A percentile compares a stretch with the other conserved stretches of the same genome.
These are phyloP conservation scores for Lactarius sp. DNA, from an alignment of 768 basidiomycete genomes.

Conservation along the genomic window DNA sequence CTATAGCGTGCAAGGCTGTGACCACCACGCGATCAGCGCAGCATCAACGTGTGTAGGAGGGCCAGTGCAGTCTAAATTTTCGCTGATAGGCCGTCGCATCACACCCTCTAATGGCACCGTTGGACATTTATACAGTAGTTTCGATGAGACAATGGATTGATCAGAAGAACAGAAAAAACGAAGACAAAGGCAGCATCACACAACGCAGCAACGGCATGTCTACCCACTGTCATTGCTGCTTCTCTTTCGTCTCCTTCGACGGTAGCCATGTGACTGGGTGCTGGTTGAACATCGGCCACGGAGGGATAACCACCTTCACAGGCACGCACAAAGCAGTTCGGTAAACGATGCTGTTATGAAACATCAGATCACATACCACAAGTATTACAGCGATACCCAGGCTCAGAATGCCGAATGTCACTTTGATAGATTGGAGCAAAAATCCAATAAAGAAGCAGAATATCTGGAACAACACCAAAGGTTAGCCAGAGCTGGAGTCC, in stretches of 20 bases:
- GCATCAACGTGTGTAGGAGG: too few relatives aligned
- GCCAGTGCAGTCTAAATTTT: neutral
- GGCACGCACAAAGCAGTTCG: neutral
- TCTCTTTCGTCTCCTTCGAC: conserved; percentile 31
- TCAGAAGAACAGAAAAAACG: neutral
- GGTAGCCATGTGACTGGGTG: conserved; percentile 63
- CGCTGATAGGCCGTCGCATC: neutral
- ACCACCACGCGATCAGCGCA: neutral
- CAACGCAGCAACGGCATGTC: neutral
- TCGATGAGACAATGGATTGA: neutral
- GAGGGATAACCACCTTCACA: conserved; percentile 54
- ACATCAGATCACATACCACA: conserved; percentile 22
- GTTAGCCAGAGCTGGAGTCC: neutral
- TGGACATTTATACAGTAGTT: neutral
- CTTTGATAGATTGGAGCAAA: conserved; percentile 47
- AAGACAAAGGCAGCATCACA: neutral
- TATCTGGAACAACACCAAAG: conserved; percentile 34
- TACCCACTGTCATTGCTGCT: conserved; percentile 18
- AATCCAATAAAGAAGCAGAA: conserved; percentile 56
- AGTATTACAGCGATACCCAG: conserved; percentile 23
- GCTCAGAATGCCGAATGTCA: conserved; percentile 50
- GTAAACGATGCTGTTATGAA: conserved; percentile 12
- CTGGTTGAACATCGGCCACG: conserved; percentile 62
- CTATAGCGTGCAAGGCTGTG: neutral
- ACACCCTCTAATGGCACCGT: neutral